Conservation (phyloP, 1,284 basidiomycete species). For the Moesziomyces sp. region DNA sequence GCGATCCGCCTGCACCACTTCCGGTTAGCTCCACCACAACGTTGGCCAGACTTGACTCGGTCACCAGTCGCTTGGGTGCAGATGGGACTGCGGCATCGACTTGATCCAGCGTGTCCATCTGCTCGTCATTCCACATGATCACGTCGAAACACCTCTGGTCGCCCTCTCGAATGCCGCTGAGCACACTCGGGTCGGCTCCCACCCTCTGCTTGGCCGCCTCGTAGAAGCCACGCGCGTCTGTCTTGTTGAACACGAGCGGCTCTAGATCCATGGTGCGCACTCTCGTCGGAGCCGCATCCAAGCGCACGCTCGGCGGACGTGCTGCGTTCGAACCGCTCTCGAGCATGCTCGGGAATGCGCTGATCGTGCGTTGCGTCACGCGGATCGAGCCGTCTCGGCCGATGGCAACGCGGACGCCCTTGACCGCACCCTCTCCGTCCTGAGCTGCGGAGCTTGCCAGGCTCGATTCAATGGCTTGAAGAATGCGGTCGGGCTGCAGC, state of each 20-base stretch:
- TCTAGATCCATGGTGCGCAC: constrained; percentile 43
- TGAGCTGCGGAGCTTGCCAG: constrained; percentile 4
- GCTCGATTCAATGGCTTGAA: constrained; percentile 31
- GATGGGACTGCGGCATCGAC: neutral
- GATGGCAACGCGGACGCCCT: constrained; percentile 42
- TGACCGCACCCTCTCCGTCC: constrained; percentile 14
- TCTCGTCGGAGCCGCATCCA: constrained; percentile 33
- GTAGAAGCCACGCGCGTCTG: constrained; percentile 45
- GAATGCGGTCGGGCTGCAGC: constrained; percentile 20
- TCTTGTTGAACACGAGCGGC: constrained; percentile 53
- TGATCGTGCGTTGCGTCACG: constrained; percentile 32
- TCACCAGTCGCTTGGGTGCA: constrained; percentile 17
- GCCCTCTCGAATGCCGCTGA: constrained; percentile 34
- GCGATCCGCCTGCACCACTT: constrained; percentile 10
- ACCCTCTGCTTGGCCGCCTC: constrained; percentile 42
- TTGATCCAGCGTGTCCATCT: constrained; percentile 11
- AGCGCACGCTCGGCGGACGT: constrained; percentile 24
- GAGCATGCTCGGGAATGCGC: constrained; percentile 26
- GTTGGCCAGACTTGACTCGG: constrained; percentile 46
- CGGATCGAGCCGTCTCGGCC: constrained; percentile 22
- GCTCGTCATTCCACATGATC: constrained; percentile 48
- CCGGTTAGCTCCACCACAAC: constrained; percentile 28
- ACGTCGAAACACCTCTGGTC: constrained; percentile 46
- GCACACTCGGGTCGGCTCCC: constrained; percentile 32
- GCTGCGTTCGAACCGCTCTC: constrained; percentile 1